Conservation (phyloP, 495 filamentous ascomycete species). For the Podospora tetraspora region DNA sequence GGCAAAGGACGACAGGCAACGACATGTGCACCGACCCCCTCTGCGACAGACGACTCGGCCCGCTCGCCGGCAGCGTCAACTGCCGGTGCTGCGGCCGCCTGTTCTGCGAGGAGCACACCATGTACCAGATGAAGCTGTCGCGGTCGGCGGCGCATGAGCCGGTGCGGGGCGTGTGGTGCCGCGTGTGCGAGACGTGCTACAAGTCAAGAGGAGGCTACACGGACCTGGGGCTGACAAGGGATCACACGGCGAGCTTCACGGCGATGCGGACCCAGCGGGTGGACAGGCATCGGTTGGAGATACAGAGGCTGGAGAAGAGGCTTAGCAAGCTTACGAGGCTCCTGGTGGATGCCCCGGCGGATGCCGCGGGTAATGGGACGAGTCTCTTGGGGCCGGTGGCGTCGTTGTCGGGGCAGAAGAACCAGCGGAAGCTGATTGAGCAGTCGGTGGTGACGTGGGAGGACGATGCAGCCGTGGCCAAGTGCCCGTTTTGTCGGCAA, state of each 20-base stretch:
- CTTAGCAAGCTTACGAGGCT: slow-evolving; percentile 85
- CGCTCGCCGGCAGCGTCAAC: slow-evolving; percentile 78
- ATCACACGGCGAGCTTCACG: slow-evolving; percentile 65
- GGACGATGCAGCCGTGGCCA: slow-evolving; percentile 73
- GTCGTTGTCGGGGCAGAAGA: slow-evolving; percentile 43
- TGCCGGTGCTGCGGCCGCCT: slow-evolving; percentile 87
- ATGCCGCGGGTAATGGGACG: slow-evolving; percentile 35
- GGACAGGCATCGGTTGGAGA: slow-evolving; percentile 77
- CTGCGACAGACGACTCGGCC: slow-evolving; percentile 73
- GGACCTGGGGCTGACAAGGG: slow-evolving; percentile 67
- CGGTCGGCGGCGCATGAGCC: slow-evolving; percentile 87
- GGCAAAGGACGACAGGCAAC: slow-evolving; percentile 68
- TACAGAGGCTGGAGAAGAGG: slow-evolving; percentile 84
- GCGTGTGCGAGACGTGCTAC: slow-evolving; percentile 96
- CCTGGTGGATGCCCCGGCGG: slow-evolving; percentile 62
- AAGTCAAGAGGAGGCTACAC: slow-evolving; percentile 95
- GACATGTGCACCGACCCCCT: slow-evolving; percentile 83
- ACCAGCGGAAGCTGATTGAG: slow-evolving; percentile 71
- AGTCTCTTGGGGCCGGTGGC: slow-evolving; percentile 31
- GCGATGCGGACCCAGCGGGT: slow-evolving; percentile 66
- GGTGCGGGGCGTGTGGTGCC: slow-evolving; percentile 84
- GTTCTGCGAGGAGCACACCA: slow-evolving; percentile 97
- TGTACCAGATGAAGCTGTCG: slow-evolving; percentile 99
- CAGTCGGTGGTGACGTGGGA: slow-evolving; percentile 94
- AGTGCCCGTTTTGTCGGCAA: slow-evolving; percentile 91